phyloP scores from a whole-genome alignment of 306 rosid genomes.

The Cotoneaster glaucophyllus region DNA sequence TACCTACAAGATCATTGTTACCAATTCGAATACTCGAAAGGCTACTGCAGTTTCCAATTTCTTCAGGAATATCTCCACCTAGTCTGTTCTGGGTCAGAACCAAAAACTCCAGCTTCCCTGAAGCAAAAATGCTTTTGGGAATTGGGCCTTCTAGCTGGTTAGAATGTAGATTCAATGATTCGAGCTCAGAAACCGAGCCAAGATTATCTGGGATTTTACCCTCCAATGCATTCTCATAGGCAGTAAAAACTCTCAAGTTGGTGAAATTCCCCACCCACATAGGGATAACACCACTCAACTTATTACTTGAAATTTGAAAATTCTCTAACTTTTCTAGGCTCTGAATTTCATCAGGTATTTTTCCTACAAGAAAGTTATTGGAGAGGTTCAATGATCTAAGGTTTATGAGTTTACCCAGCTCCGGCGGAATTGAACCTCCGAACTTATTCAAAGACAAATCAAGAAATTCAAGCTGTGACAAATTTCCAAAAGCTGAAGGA shows the following conservation, averaged over 20 bases:
- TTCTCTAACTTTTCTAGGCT: slow-evolving; percentile 56
- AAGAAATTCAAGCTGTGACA: slow-evolving; percentile 75
- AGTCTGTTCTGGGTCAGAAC: slow-evolving; percentile 79
- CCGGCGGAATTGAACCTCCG: slow-evolving; percentile 66
- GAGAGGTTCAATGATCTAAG: slow-evolving; percentile 83
- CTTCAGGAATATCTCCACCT: slow-evolving; percentile 39
- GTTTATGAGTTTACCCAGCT: slow-evolving; percentile 63
- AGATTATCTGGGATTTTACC: slow-evolving; percentile 73
- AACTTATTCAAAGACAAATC: slow-evolving; percentile 85
- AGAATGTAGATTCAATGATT: slow-evolving; percentile 84
- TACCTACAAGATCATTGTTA: slow-evolving; percentile 41
- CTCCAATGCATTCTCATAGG: slow-evolving; percentile 78
- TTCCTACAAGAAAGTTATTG: slow-evolving; percentile 68
- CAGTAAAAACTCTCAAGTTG: slow-evolving; percentile 65
- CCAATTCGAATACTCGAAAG: slow-evolving; percentile 49
- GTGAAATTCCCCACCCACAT: slow-evolving; percentile 81
- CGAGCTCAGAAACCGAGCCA: slow-evolving; percentile 64
- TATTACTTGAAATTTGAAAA: slow-evolving; percentile 76
- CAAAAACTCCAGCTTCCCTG: slow-evolving; percentile 76
- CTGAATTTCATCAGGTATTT: slow-evolving; percentile 71
- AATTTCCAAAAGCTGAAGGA: slow-evolving; percentile 58
- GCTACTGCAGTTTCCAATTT: slow-evolving; percentile 44
- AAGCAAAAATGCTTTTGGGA: slow-evolving; percentile 68
- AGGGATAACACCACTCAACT: slow-evolving; percentile 75
- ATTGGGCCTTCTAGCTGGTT: slow-evolving; percentile 78